Base-by-base conservation (phyloP, 306 rosid species). In the Senna tora region DNA sequence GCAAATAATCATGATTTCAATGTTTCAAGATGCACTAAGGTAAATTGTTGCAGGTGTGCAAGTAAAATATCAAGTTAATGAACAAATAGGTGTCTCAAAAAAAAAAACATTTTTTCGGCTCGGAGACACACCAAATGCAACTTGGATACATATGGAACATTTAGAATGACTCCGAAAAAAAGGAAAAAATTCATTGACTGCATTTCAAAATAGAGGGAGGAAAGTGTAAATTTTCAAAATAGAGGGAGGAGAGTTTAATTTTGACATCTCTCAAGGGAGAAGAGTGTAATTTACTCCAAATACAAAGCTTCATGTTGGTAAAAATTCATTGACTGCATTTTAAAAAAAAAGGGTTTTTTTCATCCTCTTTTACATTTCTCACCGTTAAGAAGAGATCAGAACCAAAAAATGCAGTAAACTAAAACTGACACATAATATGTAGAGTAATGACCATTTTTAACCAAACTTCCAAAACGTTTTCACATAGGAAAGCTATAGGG, bases 381-480 rank as follows among this genome's bases (percentile, higher is more conserved):
- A 15, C 13, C 0, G 1, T 58, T 33, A 47, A 73, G n/a, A 8
- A 30, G 33, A 36, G 28, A 46, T 41, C 16, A 76, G 38, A 14
- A 39, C 22, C 41, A 9, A 39, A 15, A 32, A 43, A 14, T 32
- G 30, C 13, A 50, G 21, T 73, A 51, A 20, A 42, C 74, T 39
- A 79, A 43, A 69, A 45, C 17, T 14, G 25, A 74, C 22, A 7
- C 57, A 71, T 34, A 34, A 10, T 13, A 25, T 25, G 30, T 36
- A 36, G 39, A 28, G 43, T 33, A 55, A 75, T 55, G 67, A 33
- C 9, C 71, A 52, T 36, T 73, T 73, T 34, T 25, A 58, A 50
- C 49, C 7, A 39, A 9, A 25, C 54, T 65, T 16, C 41, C 53
- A 65, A 38, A 63, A 55, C 15, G 22, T 19, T 69, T 47, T 70